A percentile compares a stretch with the other conserved stretches of the same genome.
Conservation (phyloP, 257 asterid species). For the Nicotiana otophora region DNA sequence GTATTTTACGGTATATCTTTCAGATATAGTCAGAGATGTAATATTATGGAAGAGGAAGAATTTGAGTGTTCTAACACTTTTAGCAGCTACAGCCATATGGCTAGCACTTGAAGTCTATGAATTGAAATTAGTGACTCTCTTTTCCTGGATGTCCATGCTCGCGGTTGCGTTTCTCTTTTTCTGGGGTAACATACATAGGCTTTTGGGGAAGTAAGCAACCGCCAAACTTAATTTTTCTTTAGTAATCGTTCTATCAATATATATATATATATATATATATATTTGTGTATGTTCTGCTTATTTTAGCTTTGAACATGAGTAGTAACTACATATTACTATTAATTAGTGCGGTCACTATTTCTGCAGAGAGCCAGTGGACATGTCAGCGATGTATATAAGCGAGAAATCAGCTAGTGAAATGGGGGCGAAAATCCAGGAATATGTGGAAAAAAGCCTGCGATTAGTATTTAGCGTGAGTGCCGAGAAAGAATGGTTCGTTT, state of each 20-base stretch:
- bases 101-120: conserved; percentile 38
- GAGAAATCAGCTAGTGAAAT: conserved; percentile 32
- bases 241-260: too few species aligned
- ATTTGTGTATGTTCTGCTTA: too few species aligned
- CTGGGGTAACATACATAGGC: conserved; percentile 44
- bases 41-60: conserved; percentile 54
- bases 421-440: conserved; percentile 21
- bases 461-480: conserved; percentile 40
- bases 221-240: too few species aligned
- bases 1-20: neutral
- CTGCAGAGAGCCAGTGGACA: conserved; percentile 47
- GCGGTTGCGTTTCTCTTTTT: conserved; percentile 30
- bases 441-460: conserved; percentile 26
- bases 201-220: conserved; percentile 39
- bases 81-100: conserved; percentile 43
- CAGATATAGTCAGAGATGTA: conserved; percentile 40
- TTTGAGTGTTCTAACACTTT: conserved; percentile 24
- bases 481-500: conserved; percentile 46
- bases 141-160: conserved; percentile 47
- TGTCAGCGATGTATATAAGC: conserved; percentile 44
- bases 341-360: neutral
- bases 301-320: neutral
- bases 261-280: too few species aligned
- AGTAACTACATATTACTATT: neutral
- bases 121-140: conserved; percentile 35